Evolutionary conservation across 2,329 filamentous ascomycete genomes (phyloP).

Genomic region (Pseudogymnoascus sp.): DNA sequence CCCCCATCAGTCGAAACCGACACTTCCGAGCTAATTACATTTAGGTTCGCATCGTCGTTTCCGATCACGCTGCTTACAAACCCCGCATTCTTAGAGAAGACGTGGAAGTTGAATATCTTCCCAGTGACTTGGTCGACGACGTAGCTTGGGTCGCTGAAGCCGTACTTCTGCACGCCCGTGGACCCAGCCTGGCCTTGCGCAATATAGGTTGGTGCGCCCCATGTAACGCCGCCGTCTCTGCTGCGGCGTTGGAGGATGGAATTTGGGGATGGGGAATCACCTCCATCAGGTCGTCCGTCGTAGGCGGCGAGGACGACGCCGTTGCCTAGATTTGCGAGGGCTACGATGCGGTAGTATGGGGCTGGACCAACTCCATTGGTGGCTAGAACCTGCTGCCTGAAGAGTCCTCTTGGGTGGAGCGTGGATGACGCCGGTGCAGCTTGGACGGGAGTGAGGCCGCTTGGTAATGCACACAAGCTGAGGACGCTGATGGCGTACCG

Average conservation of each 20-base stretch:
- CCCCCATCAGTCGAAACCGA: neutral
- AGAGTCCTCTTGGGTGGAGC: neutral
- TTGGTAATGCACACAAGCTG: neutral
- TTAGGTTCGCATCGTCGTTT: neutral
- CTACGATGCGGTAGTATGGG: constrained; percentile 3
- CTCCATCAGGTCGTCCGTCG: neutral
- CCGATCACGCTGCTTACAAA: neutral
- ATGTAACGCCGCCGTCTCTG: neutral
- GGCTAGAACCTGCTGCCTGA: neutral
- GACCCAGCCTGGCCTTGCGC: neutral
- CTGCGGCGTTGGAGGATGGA: constrained; percentile 1
- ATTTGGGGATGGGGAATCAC: neutral
- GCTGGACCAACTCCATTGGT: neutral
- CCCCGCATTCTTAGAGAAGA: neutral
- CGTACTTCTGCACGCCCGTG: neutral
- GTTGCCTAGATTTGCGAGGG: neutral
- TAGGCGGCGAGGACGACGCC: neutral
- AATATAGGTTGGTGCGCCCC: neutral
- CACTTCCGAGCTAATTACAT: neutral
- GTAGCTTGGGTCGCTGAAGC: neutral
- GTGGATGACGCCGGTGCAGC: neutral
- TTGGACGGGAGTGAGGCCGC: neutral
- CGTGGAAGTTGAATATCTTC: neutral
- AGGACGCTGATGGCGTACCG: neutral
- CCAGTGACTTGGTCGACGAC: neutral